Percentiles rank a stretch among this genome's conserved stretches.
Evolutionary conservation across 768 basidiomycete genomes (phyloP).

Genomic region (Termitomyces eurrhizus): DNA sequence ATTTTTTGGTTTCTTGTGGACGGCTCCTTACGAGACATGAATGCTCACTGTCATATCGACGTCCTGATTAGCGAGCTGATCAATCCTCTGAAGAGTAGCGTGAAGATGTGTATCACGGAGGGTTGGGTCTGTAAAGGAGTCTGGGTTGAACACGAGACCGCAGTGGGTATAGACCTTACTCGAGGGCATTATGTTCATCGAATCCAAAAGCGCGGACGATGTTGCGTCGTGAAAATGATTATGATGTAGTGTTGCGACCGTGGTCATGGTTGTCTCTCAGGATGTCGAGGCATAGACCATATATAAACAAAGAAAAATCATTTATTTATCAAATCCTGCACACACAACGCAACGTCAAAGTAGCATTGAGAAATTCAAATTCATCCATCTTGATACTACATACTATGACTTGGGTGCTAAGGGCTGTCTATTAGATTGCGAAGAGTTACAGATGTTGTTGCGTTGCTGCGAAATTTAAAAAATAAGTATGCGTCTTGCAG

Average conservation of each 20-base stretch:
- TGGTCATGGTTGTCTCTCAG: neutral
- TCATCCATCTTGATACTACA: neutral
- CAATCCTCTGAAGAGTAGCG: constrained; percentile 47
- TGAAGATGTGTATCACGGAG: constrained; percentile 25
- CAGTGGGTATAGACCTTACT: constrained; percentile 7
- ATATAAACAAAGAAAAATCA: neutral
- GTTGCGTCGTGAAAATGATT: neutral
- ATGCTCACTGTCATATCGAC: constrained; percentile 67
- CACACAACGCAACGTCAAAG: neutral
- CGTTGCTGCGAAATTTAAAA: constrained; percentile 11
- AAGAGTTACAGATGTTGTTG: constrained; percentile 22
- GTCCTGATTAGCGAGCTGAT: constrained; percentile 58
- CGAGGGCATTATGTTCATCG: constrained; percentile 7
- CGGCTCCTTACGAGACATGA: constrained; percentile 1
- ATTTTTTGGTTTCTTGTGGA: neutral
- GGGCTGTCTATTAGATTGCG: constrained; percentile 18
- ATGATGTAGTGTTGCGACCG: constrained; percentile 1
- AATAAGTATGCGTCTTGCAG: constrained; percentile 13
- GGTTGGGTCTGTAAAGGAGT: constrained; percentile 10
- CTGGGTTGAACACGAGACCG: neutral
- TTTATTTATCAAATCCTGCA: neutral
- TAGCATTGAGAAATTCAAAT: neutral
- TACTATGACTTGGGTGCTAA: constrained; percentile 11
- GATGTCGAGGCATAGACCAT: neutral
- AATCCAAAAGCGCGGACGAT: neutral